Evolutionary conservation across 768 basidiomycete species (phyloP), one percentile per base, ranked within the genome.

Genomic region (Chalciporus pseudorubinellus): DNA sequence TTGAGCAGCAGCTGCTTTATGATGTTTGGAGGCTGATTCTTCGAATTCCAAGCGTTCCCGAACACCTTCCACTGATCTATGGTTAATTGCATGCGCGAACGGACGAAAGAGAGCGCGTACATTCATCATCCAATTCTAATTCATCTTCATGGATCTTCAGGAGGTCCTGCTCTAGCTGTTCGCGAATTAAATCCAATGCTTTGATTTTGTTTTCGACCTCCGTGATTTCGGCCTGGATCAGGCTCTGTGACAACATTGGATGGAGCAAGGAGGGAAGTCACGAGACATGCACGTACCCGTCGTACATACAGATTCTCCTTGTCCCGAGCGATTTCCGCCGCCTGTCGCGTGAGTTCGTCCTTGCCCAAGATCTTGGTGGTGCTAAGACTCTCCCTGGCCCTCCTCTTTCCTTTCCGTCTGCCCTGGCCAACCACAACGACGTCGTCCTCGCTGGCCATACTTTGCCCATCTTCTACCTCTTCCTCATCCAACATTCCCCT

Each of bases 81-180:
- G 36, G 46, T 63, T 48, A 56, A 54, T 5, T 7, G 16, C 46
- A 7, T 22, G 42, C 26, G 18, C 4, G 48, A 56, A 26, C 11
- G 6, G 18, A n/a, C 19, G 13, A 16, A 34, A n/a, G 22, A 36
- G 0, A 46, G 41, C 11, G 77, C 91, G 61, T 62, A 95, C 93
- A 70, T 72, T 99, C 95, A 53, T 97, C 95, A 61, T 97, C 92
- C n/a, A 99, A 73, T 63, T 98, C 95, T 20, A 99, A 74, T 55
- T 97, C 95, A 59, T 98, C 95, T 65, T 99, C 95, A 51, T 95
- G 90, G 41, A 98, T 67, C 65, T 82, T 89, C 28, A 98, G 72
- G 7, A 99, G 74, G 63, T 92, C 87, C 39, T 84, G 77, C 63
- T 94, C 90, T 21, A 98, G 74, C 57, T 86, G 87, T 9, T 80